Conservation (phyloP, 768 basidiomycete genomes). For the Pisolithus tinctorius region DNA sequence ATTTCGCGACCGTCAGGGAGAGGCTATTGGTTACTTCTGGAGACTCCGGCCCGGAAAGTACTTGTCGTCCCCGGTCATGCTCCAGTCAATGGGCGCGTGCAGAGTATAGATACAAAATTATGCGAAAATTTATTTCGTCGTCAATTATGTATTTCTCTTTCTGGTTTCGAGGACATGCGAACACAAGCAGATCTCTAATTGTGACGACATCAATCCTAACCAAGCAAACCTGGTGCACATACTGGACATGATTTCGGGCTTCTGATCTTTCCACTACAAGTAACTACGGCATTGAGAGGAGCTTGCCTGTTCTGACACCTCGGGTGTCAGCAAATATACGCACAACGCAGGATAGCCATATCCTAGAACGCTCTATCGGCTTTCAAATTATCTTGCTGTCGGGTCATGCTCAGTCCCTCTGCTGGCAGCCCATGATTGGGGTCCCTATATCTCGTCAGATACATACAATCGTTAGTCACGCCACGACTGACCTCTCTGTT, state of each 20-base stretch:
- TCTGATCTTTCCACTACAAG: too few relatives aligned
- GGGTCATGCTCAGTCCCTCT: conserved; percentile 25
- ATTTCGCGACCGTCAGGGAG: conserved; percentile 39
- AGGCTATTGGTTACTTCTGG: conserved; percentile 38
- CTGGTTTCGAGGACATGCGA: too few relatives aligned
- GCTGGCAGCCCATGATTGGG: conserved; percentile 25
- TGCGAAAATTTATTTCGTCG: too few relatives aligned
- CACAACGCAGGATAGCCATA: background rate
- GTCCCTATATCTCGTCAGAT: conserved; percentile 14
- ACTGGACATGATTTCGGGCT: too few relatives aligned
- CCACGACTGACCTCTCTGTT: conserved; percentile 33
- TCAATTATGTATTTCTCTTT: too few relatives aligned
- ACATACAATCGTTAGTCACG: background rate
- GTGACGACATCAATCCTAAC: too few relatives aligned
- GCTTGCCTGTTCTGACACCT: too few relatives aligned
- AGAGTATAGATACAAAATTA: conserved; percentile 2
- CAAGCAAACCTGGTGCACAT: too few relatives aligned
- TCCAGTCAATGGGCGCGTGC: conserved; percentile 25
- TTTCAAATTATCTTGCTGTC: conserved; percentile 8
- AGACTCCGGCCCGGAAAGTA: conserved; percentile 21
- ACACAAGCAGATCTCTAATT: too few relatives aligned
- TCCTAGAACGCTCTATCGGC: too few relatives aligned
- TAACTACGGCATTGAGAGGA: too few relatives aligned
- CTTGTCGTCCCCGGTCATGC: background rate
- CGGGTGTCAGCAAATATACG: too few relatives aligned